These are phyloP conservation scores for Lasiosphaeriaceae sp. DNA, from an alignment of 495 filamentous ascomycete species.

Conservation along the genomic window DNA sequence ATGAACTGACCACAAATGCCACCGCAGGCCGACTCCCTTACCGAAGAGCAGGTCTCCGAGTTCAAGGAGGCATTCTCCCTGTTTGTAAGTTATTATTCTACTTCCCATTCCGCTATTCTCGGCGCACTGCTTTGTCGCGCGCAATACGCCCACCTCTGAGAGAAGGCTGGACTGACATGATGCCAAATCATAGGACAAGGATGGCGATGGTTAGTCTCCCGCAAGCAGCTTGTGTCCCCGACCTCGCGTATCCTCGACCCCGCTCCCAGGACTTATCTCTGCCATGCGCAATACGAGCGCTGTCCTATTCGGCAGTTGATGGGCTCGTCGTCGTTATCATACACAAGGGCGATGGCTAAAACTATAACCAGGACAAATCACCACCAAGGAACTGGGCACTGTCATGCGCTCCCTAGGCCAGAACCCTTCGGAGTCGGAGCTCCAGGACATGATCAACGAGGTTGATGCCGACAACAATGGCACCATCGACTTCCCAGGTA, in stretches of 20 bases:
- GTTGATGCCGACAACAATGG: conserved; percentile 99
- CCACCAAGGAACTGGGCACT: conserved; percentile 97
- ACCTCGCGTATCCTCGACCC: neutral
- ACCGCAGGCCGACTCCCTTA: conserved; percentile 80
- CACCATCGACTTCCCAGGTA: conserved; percentile 99
- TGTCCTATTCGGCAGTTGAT: neutral
- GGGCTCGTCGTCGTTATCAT: neutral
- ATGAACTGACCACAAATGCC: conserved; percentile 19
- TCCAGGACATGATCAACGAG: conserved; percentile 99
- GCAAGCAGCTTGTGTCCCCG: neutral
- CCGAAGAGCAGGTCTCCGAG: conserved; percentile 99
- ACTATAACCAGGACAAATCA: conserved; percentile 79
- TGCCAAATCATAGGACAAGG: conserved; percentile 75
- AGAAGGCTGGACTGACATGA: conserved; percentile 11
- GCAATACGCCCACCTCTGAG: conserved; percentile 8
- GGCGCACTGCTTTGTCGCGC: neutral
- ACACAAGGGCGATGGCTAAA: conserved; percentile 16
- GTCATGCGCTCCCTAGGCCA: conserved; percentile 99
- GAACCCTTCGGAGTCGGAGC: conserved; percentile 97
- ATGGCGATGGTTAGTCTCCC: conserved; percentile 91
- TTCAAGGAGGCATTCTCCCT: conserved; percentile 99
- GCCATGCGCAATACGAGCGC: neutral
- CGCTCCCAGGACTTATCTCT: neutral
- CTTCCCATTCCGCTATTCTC: neutral
- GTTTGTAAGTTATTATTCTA: conserved; percentile 69